Conservation (phyloP, 2,329 filamentous ascomycete species). For the Monosporascus ibericus region DNA sequence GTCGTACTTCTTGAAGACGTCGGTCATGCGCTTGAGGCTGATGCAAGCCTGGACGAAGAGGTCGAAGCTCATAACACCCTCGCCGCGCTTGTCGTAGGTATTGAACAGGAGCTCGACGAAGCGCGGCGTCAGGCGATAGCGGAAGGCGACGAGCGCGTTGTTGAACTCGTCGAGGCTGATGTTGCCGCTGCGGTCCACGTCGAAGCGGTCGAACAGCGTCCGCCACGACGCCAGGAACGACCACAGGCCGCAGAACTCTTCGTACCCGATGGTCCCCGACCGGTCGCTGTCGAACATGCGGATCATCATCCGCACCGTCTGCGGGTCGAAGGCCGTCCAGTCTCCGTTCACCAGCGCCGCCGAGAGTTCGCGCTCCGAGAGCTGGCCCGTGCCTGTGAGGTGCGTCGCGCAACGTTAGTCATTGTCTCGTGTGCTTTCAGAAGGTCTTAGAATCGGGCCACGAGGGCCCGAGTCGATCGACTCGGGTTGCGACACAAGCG, state of each 20-base stretch:
- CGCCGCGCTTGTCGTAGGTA: constrained; percentile 75
- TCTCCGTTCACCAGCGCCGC: constrained; percentile 93
- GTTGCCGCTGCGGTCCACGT: constrained; percentile 77
- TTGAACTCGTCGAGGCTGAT: constrained; percentile 84
- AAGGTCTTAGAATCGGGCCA: background rate
- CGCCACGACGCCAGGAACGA: constrained; percentile 93
- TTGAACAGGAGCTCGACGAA: constrained; percentile 83
- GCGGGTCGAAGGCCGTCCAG: constrained; percentile 86
- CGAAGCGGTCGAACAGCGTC: constrained; percentile 90
- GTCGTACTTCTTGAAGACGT: constrained; percentile 98
- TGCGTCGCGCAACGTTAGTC: constrained; percentile 2
- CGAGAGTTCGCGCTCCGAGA: constrained; percentile 81
- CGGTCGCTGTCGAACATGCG: constrained; percentile 97
- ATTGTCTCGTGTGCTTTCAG: background rate
- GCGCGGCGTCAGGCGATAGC: constrained; percentile 77
- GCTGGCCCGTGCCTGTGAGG: constrained; percentile 61
- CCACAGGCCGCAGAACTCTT: constrained; percentile 96
- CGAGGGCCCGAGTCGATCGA: too few relatives aligned
- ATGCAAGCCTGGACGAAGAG: constrained; percentile 98
- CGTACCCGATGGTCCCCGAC: constrained; percentile 82
- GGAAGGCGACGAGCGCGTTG: constrained; percentile 86
- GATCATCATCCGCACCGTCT: constrained; percentile 98
- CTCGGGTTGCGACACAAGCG: too few relatives aligned
- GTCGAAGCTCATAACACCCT: constrained; percentile 81
- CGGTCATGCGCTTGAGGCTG: constrained; percentile 94